Evolutionary conservation across 768 basidiomycete genomes (phyloP).

Genomic region (Amanita molliuscula): DNA sequence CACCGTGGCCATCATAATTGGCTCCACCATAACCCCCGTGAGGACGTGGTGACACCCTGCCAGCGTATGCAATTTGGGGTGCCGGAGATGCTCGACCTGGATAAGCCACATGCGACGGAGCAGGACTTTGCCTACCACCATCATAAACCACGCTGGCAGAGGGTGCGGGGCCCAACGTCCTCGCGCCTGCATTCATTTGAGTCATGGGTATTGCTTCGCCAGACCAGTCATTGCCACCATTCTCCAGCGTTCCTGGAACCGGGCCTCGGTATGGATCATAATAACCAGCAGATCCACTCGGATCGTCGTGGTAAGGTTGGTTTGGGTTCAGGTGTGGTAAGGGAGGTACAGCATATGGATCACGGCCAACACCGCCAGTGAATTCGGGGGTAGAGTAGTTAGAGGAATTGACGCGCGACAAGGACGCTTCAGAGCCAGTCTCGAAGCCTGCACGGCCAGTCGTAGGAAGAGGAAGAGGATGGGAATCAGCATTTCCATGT

Average conservation of each 20-base stretch:
- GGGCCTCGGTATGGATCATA: constrained; percentile 80
- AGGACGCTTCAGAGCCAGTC: constrained; percentile 47
- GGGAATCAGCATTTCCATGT: constrained; percentile 39
- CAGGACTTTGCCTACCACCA: constrained; percentile 20
- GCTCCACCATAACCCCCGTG: constrained; percentile 25
- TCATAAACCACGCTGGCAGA: constrained; percentile 29
- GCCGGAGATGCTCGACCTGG: constrained; percentile 27
- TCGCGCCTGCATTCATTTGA: constrained; percentile 30
- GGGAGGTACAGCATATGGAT: constrained; percentile 79
- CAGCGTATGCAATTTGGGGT: constrained; percentile 33
- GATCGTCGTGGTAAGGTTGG: constrained; percentile 70
- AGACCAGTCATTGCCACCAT: constrained; percentile 30
- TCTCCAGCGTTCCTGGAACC: constrained; percentile 53
- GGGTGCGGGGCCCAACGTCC: constrained; percentile 33
- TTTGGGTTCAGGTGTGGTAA: constrained; percentile 74
- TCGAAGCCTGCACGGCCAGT: constrained; percentile 71
- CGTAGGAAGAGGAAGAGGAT: constrained; percentile 58
- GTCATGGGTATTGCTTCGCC: constrained; percentile 71
- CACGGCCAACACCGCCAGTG: constrained; percentile 28
- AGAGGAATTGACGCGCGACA: constrained; percentile 40
- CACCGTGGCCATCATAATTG: constrained; percentile 9
- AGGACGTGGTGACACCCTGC: constrained; percentile 29
- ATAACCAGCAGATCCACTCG: constrained; percentile 35
- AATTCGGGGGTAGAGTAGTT: constrained; percentile 44
- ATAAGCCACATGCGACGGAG: constrained; percentile 21